These are phyloP conservation scores for Dothiorella sarmentorum DNA, from an alignment of 2,329 filamentous ascomycete genomes.

Conservation along the genomic window DNA sequence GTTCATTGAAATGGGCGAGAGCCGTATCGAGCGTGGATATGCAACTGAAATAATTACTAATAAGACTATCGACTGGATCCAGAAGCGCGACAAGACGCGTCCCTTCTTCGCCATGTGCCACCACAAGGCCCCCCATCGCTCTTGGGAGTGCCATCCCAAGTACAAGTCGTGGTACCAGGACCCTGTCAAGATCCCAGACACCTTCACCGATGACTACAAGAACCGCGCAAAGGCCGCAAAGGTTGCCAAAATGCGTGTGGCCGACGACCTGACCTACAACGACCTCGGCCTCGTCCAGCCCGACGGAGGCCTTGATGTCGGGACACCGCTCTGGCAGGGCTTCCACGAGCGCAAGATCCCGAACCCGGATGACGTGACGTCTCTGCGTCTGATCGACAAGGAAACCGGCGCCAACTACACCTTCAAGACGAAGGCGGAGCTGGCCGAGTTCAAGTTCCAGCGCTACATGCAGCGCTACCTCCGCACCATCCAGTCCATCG, in stretches of 20 bases:
- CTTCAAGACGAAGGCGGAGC: slow-evolving; percentile 41
- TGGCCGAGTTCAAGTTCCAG: slow-evolving; percentile 55
- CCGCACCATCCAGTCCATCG: slow-evolving; percentile 51
- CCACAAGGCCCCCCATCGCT: slow-evolving; percentile 54
- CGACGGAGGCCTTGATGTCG: slow-evolving; percentile 44
- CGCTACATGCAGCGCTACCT: slow-evolving; percentile 57
- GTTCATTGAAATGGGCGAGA: slow-evolving; percentile 44
- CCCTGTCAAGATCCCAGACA: slow-evolving; percentile 48
- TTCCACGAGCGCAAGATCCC: slow-evolving; percentile 41
- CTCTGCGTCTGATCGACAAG: slow-evolving; percentile 43
- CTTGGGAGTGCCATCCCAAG: slow-evolving; percentile 51
- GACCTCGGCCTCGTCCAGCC: slow-evolving; percentile 51
- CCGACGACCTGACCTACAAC: slow-evolving; percentile 51
- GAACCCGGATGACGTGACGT: slow-evolving; percentile 31
- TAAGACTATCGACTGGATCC: slow-evolving; percentile 46
- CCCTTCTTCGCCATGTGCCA: slow-evolving; percentile 58
- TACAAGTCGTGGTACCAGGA: slow-evolving; percentile 50
- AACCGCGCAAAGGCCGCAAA: slow-evolving; percentile 50
- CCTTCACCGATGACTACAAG: slow-evolving; percentile 54
- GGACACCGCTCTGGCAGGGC: slow-evolving; percentile 31
- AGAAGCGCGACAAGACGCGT: slow-evolving; percentile 28
- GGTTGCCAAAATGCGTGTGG: slow-evolving; percentile 51
- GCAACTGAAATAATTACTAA: slow-evolving; percentile 54
- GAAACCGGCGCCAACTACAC: slow-evolving; percentile 47
- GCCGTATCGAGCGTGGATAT: slow-evolving; percentile 41